Base-by-base conservation (phyloP, 129 eudicot species). In the Apium graveolens region DNA sequence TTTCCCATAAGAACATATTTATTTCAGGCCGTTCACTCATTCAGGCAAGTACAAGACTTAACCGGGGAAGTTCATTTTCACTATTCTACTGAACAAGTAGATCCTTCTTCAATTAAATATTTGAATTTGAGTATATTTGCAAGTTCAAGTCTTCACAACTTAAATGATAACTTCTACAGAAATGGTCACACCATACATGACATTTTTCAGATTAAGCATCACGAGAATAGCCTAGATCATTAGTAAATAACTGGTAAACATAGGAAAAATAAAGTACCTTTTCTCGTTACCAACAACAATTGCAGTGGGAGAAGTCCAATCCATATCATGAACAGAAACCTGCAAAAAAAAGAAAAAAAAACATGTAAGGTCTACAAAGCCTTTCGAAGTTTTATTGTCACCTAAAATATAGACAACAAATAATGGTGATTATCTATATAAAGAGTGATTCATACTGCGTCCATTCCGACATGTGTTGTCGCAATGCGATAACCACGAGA, bases 401-500 rank as follows among this genome's bases (percentile, higher is more conserved):
- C 10, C 72, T 70, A 49, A 29, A 29, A 3, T 11, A 3, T 41
- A 44, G 11, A 69, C 45, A 68, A 68, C 38, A 69, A 3, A 31
- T 21, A 65, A 7, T 46, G 37, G n/a, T 42, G 70, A 53, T 55
- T 34, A 42, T 35, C 35, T 13, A 71, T 8, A 37, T 14, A 70
- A 1, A 38, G 62, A 41, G 18, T 63, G 34, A 78, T 44, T 20
- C 42, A 70, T 93, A 90, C 97, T 82, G 97, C 75, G 78, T 94
- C 90, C 44, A 79, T 84, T 63, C 97, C 97, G 65, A 94, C 70
- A 79, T 94, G 98, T 1, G 96, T 94, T 46, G 98, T 94, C 21
- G 97, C 97, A 78, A 94, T 90, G 81, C 96, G 90, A 84, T 91
- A 94, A 46, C 98, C 98, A 46, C 98, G 98, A 10, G 96, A 89